A percentile compares a stretch with the other conserved stretches of the same genome.
Evolutionary conservation across 169 alveolate genomes (phyloP).

Genomic region (Perkinsus marinus): DNA sequence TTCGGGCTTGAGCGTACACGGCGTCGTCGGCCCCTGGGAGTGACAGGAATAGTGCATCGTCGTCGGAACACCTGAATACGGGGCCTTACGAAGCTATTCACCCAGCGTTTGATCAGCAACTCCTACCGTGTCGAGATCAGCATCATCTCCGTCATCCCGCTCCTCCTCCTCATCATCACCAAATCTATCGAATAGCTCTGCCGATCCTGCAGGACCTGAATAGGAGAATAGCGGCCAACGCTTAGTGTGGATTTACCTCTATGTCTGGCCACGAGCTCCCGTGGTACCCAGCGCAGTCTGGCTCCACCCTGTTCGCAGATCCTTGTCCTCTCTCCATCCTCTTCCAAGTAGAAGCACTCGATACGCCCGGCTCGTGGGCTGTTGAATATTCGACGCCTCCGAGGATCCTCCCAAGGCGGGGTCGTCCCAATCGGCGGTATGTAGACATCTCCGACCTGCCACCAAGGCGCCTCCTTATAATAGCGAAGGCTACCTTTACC

Average conservation of each 20-base stretch:
- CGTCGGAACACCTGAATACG: background rate
- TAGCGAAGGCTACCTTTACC: background rate
- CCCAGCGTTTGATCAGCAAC: background rate
- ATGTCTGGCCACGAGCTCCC: background rate
- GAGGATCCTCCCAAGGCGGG: background rate
- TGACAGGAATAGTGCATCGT: background rate
- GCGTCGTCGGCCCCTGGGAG: background rate
- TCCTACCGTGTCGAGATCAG: background rate
- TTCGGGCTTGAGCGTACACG: background rate
- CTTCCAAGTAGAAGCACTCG: background rate
- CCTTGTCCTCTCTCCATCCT: background rate
- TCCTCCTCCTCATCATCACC: background rate
- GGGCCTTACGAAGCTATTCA: background rate
- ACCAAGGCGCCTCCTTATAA: background rate
- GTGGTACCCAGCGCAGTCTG: background rate
- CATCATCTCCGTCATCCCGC: background rate
- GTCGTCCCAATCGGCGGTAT: background rate
- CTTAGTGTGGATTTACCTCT: background rate
- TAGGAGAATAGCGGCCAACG: too few species aligned
- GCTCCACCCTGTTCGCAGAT: background rate
- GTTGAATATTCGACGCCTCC: background rate
- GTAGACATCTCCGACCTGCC: background rate
- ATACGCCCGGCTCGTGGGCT: background rate
- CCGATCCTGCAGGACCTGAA: background rate
- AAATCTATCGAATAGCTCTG: background rate